Evolutionary conservation across 805 yeast genomes (phyloP).

Genomic region (Candida nanaspora): DNA sequence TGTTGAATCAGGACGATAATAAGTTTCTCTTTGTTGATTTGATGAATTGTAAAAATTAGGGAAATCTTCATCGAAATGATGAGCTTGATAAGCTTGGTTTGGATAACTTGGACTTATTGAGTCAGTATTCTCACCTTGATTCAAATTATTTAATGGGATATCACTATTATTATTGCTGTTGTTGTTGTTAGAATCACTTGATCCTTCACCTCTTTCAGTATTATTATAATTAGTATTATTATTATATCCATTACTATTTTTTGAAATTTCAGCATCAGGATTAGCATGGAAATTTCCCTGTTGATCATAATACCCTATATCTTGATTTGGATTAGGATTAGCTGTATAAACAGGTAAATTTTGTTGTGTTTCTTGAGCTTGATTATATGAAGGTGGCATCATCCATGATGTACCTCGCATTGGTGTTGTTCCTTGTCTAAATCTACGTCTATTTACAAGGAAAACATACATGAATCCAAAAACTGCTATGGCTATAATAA

Average conservation of each 20-base stretch:
- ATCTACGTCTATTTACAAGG: constrained; percentile 47
- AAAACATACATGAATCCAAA: constrained; percentile 43
- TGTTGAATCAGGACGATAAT: too few relatives aligned
- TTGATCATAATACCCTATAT: constrained; percentile 71
- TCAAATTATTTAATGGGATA: constrained; percentile 8
- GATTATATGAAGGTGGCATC: constrained; percentile 74
- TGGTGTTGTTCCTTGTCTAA: constrained; percentile 48
- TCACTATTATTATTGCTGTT: not conserved
- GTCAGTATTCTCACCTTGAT: too few relatives aligned
- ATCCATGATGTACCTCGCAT: constrained; percentile 77
- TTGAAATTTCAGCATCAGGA: not conserved
- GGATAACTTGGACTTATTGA: too few relatives aligned
- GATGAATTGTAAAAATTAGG: constrained; percentile 7
- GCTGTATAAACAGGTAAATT: constrained; percentile 63
- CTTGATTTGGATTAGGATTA: constrained; percentile 54
- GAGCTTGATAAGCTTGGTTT: constrained; percentile 6
- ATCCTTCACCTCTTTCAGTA: not conserved
- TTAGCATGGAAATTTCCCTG: constrained; percentile 37
- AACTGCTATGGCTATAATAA: constrained; percentile 43
- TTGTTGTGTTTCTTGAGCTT: constrained; percentile 47
- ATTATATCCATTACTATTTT: not conserved
- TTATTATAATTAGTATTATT: not conserved
- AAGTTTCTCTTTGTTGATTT: not conserved
- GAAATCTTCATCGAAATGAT: constrained; percentile 8
- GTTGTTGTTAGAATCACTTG: not conserved